Base-by-base conservation (phyloP, 2,329 filamentous ascomycete species). In the Ploettnerulaceae sp. region DNA sequence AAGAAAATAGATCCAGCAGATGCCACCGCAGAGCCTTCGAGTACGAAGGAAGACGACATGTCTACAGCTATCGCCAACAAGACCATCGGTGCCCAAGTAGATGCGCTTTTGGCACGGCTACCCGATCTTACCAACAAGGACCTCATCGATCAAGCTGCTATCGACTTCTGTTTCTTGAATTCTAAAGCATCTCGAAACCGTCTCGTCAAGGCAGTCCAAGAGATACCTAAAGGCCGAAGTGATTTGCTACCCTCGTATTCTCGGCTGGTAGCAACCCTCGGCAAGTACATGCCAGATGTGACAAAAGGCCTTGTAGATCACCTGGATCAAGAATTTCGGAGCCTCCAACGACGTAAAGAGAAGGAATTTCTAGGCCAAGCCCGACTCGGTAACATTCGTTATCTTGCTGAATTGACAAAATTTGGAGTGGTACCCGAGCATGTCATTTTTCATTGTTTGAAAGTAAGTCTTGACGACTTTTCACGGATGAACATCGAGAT, bases 401-500 rank as follows among this genome's bases (percentile, higher is more conserved):
- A 98, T 64, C 80, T 98, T 40, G 90, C 93, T 6, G 93, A 98
- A 67, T 71, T 98, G 62, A 98, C 93, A 49, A 98, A 98, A 64
- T 98, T 98, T 62, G 91, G 93, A 24, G 89, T 96, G 24, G 93
- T 98, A 7, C 93, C 94, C 0, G 93, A 98, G 66, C 93, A 98
- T 67, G 91, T 98, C 54, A 94, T 98, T 44, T 98, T 98, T 63
- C 93, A 98, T 63, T 98, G 93, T 64, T 80, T 98, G 59, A 98
- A 96, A 67, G 91, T 98, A 65, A 94, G 91, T 57, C 71, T 98
- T 21, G 93, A 98, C 60, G 93, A 98, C 62, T 98, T 98, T 63
- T 96, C 93, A 2, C 81, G 91, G 51, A 96, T 96, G 86, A 98
- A 98, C 62, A 96, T 98, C 54, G 94, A 98, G 66, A 96, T 98